Percentiles rank a stretch among this genome's conserved stretches.
Evolutionary conservation across 148 eudicot genomes (phyloP).

Genomic region (Cornus kousa): DNA sequence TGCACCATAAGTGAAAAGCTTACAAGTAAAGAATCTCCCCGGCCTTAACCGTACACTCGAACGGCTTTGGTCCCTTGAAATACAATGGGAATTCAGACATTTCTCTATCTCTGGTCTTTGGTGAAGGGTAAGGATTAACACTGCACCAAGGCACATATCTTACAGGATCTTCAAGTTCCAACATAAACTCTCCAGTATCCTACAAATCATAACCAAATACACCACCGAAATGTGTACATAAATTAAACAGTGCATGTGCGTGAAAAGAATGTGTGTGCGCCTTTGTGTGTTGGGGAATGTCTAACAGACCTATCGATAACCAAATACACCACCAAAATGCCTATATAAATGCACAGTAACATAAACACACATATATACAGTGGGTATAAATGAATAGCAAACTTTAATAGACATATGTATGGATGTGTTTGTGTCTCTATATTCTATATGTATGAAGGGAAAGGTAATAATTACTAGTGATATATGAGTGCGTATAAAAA

Average conservation of each 20-base stretch:
- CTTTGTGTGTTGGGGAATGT: too few species aligned
- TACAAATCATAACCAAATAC: conserved; percentile 23
- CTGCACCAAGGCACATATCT: conserved; percentile 92
- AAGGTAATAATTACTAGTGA: too few species aligned
- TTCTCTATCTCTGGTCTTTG: conserved; percentile 44
- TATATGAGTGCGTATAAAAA: too few species aligned
- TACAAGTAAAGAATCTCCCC: conserved; percentile 94
- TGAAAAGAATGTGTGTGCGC: too few species aligned
- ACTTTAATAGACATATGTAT: too few species aligned
- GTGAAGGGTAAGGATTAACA: conserved; percentile 78
- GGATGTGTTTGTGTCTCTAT: too few species aligned
- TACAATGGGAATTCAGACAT: conserved; percentile 64
- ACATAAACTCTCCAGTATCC: conserved; percentile 63
- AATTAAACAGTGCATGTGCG: too few species aligned
- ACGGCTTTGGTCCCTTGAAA: conserved; percentile 91
- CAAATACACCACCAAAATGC: not conserved
- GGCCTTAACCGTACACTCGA: conserved; percentile 87
- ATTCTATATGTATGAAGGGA: not conserved
- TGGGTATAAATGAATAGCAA: not conserved
- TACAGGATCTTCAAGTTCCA: conserved; percentile 77
- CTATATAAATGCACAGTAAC: not conserved
- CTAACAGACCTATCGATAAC: too few species aligned
- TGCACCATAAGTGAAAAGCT: conserved; percentile 31
- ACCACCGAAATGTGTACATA: not conserved
- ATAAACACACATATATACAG: not conserved